Evolutionary conservation across 2,329 filamentous ascomycete genomes (phyloP).

Genomic region (Fusarium algeriense): DNA sequence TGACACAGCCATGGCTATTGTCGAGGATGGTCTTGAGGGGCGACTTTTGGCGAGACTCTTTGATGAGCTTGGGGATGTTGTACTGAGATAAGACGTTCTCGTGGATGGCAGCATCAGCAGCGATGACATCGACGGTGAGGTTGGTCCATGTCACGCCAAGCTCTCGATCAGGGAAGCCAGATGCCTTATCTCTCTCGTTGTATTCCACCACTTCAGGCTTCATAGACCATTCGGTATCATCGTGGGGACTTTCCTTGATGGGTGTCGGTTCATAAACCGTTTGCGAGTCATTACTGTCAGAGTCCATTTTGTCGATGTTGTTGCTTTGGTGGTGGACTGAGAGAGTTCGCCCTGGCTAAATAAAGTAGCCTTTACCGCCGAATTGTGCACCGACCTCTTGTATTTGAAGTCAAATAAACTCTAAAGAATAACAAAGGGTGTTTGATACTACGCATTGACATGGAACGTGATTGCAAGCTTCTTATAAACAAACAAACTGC

Average conservation of each 20-base stretch:
- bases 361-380: conserved; percentile 14
- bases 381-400: not conserved
- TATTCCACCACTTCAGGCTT: conserved; percentile 61
- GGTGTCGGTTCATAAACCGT: conserved; percentile 42
- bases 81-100: conserved; percentile 73
- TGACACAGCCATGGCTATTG: conserved; percentile 75
- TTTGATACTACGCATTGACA: not conserved
- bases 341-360: conserved; percentile 10
- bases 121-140: conserved; percentile 72
- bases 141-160: conserved; percentile 75
- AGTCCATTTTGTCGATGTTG: conserved; percentile 43
- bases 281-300: conserved; percentile 43
- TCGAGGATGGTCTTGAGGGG: conserved; percentile 75
- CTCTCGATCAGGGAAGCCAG: conserved; percentile 61
- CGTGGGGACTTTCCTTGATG: conserved; percentile 7
- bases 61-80: conserved; percentile 65
- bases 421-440: too few relatives aligned
- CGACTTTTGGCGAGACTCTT: conserved; percentile 65
- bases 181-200: conserved; percentile 58
- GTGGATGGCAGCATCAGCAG: conserved; percentile 72
- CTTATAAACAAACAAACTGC: conserved; percentile 8
- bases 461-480: not conserved
- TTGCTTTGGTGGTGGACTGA: conserved; percentile 5
- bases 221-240: conserved; percentile 58
- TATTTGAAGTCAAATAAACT: not conserved